A percentile compares a stretch with the other conserved stretches of the same genome.
phyloP scores from a whole-genome alignment of 306 rosid genomes.

The Biancaea sappan region DNA sequence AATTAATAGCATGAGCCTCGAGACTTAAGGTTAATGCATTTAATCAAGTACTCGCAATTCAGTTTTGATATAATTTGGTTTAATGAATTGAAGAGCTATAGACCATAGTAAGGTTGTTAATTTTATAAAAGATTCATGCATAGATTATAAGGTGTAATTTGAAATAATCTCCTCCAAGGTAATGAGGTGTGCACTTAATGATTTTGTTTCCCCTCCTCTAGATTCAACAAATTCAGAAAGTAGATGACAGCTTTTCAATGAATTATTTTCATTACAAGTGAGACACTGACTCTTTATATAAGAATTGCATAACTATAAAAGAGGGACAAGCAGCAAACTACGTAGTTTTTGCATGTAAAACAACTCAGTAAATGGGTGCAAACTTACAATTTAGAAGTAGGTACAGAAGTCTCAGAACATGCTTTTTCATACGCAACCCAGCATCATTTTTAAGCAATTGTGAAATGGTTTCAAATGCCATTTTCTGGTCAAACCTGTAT shows the following conservation, averaged over 20 bases:
- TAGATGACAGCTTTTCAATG: conserved; percentile 1
- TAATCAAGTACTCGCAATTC: neutral
- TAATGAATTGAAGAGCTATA: neutral
- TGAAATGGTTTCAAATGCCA: conserved; percentile 60
- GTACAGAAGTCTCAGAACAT: conserved; percentile 66
- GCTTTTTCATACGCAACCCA: conserved; percentile 63
- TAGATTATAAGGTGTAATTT: neutral
- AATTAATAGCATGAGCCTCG: conserved; percentile 12
- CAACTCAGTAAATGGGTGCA: conserved; percentile 22
- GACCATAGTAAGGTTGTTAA: neutral
- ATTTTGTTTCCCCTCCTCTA: conserved; percentile 3
- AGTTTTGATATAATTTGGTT: conserved; percentile 2
- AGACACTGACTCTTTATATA: neutral
- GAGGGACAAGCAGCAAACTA: conserved; percentile 3
- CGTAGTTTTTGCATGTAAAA: neutral
- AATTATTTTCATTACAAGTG: conserved; percentile 17
- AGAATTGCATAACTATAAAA: conserved; percentile 21
- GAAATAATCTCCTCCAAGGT: conserved; percentile 12
- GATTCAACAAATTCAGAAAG: conserved; percentile 19
- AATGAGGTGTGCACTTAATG: conserved; percentile 1
- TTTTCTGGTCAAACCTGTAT: conserved; percentile 64
- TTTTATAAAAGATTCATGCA: neutral
- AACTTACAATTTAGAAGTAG: conserved; percentile 79
- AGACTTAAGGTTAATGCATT: neutral
- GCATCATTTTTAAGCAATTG: conserved; percentile 73